These are phyloP conservation scores for Tilletiaria anomala DNA, from an alignment of 1,284 basidiomycete species.

Conservation along the genomic window DNA sequence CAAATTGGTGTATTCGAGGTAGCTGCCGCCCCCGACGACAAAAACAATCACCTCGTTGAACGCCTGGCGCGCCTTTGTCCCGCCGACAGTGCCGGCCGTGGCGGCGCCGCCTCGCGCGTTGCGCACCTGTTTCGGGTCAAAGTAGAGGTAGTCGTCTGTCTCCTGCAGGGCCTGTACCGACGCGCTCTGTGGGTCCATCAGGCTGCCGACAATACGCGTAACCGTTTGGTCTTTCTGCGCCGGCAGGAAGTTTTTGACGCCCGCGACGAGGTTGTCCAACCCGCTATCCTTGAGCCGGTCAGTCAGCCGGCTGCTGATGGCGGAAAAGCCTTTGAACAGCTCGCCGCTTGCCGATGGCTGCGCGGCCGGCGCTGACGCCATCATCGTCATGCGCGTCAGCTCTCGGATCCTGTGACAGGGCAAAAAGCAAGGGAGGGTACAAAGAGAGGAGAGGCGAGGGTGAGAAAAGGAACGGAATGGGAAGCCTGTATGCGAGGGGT, in stretches of 20 bases:
- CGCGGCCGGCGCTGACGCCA: constrained; percentile 59
- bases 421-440: neutral
- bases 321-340: constrained; percentile 79
- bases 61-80: too few relatives aligned
- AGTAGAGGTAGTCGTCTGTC: constrained; percentile 87
- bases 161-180: constrained; percentile 58
- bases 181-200: constrained; percentile 89
- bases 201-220: constrained; percentile 79
- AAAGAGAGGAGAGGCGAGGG: neutral
- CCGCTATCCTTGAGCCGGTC: constrained; percentile 87
- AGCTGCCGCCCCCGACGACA: constrained; percentile 87
- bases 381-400: constrained; percentile 75
- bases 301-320: constrained; percentile 65
- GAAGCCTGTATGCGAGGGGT: neutral
- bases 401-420: constrained; percentile 52
- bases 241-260: constrained; percentile 95
- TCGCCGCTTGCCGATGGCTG: constrained; percentile 48
- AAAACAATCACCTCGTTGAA: constrained; percentile 75
- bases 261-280: constrained; percentile 81
- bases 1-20: constrained; percentile 93
- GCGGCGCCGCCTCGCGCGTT: too few relatives aligned
- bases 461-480: neutral
- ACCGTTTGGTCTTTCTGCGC: constrained; percentile 84
- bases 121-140: constrained; percentile 63
- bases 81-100: constrained; percentile 8